Conservation (phyloP, 2,329 filamentous ascomycete species). For the Aspergillus eucalypticola region DNA sequence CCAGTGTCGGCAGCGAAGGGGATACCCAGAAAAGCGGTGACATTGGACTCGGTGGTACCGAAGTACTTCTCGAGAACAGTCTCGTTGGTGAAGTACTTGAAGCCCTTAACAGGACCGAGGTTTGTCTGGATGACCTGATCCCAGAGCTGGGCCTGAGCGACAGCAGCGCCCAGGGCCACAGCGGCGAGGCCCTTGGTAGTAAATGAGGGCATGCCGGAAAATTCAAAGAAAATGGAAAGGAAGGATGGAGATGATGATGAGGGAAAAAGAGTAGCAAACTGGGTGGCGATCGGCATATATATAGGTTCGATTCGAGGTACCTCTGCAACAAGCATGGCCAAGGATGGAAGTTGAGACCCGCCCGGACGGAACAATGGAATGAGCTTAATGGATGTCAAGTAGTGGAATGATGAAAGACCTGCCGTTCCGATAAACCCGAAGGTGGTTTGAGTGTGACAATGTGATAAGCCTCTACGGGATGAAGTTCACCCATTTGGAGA, state of each 20-base stretch:
- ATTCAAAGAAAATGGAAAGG: not conserved
- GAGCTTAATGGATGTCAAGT: not conserved
- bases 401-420: not conserved
- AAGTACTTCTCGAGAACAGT: slow-evolving; percentile 22
- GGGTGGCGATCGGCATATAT: not conserved
- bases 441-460: not conserved
- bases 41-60: slow-evolving; percentile 20
- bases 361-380: not conserved
- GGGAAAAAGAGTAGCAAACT: not conserved
- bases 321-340: not conserved
- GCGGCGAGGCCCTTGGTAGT: slow-evolving; percentile 9
- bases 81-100: slow-evolving; percentile 23
- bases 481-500: not conserved
- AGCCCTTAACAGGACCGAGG: slow-evolving; percentile 23
- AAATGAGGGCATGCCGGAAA: not conserved
- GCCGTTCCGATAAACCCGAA: not conserved
- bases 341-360: not conserved
- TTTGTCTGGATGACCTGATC: slow-evolving; percentile 20
- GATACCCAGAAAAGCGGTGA: slow-evolving; percentile 28
- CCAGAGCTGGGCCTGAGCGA: slow-evolving; percentile 22
- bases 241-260: not conserved
- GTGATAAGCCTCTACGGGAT: not conserved
- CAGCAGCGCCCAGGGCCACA: slow-evolving; percentile 6
- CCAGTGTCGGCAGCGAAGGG: slow-evolving; percentile 31
- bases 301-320: not conserved